Evolutionary conservation across 1,284 basidiomycete genomes (phyloP).

Genomic region (Trichosporon sp.): DNA sequence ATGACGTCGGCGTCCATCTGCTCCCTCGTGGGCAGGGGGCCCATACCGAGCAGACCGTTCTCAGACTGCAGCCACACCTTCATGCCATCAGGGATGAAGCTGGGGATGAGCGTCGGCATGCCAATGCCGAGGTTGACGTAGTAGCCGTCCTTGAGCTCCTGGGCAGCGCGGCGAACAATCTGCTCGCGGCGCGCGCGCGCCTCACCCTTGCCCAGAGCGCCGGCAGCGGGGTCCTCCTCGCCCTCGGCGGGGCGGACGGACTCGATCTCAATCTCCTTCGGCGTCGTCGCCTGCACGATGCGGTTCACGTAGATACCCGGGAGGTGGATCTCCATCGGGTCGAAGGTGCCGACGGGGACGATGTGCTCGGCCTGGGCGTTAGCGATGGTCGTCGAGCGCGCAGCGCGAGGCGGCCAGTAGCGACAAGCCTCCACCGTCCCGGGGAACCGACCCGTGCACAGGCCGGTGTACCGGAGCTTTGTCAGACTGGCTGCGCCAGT

Average conservation of each 20-base stretch:
- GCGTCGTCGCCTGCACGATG: constrained; percentile 75
- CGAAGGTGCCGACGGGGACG: constrained; percentile 79
- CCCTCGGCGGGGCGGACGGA: constrained; percentile 54
- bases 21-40: constrained; percentile 82
- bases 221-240: constrained; percentile 32
- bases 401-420: no score
- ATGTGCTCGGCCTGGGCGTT: constrained; percentile 81
- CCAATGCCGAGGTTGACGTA: constrained; percentile 75
- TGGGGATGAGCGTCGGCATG: constrained; percentile 93
- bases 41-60: constrained; percentile 94
- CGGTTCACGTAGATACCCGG: constrained; percentile 87
- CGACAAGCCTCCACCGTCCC: no score
- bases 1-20: constrained; percentile 89
- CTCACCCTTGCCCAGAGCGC: constrained; percentile 54
- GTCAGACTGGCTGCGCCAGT: no score
- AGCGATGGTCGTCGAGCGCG: neutral
- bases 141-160: constrained; percentile 86
- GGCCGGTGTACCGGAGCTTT: no score
- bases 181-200: constrained; percentile 62
- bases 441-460: no score
- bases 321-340: constrained; percentile 77
- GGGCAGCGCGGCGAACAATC: constrained; percentile 73
- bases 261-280: constrained; percentile 79
- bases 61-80: constrained; percentile 88
- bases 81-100: constrained; percentile 73